Base-by-base conservation (phyloP, 768 basidiomycete species). In the Rhodotorula kratochvilovae region DNA sequence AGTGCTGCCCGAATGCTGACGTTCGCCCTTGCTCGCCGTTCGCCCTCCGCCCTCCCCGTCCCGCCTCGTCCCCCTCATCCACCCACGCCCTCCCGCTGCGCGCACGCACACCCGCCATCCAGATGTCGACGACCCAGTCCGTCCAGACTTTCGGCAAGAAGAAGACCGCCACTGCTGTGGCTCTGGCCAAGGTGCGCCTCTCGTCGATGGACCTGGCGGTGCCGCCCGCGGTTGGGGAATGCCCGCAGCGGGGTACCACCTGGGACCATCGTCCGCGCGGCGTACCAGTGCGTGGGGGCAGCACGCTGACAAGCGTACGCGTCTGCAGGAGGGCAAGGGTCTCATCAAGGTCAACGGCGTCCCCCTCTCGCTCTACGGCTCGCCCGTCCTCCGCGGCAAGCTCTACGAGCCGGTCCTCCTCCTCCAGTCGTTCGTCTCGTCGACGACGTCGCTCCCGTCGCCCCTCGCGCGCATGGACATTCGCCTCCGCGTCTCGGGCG, bases 81-180 rank as follows among this genome's bases (percentile, higher is more conserved):
- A 43, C 21, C 33, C 10, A 5, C 8, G 29, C 19, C 21, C 13
- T 25, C 42, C 33, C 31, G 46, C 46, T 29, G 33, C 16, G 8
- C 35, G 10, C 23, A 5, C 29, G 21, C 13, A 43, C 36, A 27
- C 45, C 21, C 8, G 1, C 5, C 33, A 35, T 2, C 13, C 61
- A 71, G 70, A 75, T 75, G 74, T 75, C 74, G 60, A 61, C 73
- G 63, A 60, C 73, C 35, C 74, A 75, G 66, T 68, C 67, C 84
- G 95, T 98, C 77, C 95, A 97, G 82, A 95, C 92, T 74, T 98
- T 98, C 84, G 95, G 95, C 83, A 98, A 98, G 91, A 98, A 98
- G 89, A 97, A 97, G 95, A 97, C 95, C 80, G 94, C 95, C 73
- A 97, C 94, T 68, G 95, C 95, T 70, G 95, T 98, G 80, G 95